Percentiles rank a stretch among this genome's conserved stretches.
These are phyloP conservation scores for Tricladium varicosporioides DNA, from an alignment of 2,329 filamentous ascomycete species.

Conservation along the genomic window DNA sequence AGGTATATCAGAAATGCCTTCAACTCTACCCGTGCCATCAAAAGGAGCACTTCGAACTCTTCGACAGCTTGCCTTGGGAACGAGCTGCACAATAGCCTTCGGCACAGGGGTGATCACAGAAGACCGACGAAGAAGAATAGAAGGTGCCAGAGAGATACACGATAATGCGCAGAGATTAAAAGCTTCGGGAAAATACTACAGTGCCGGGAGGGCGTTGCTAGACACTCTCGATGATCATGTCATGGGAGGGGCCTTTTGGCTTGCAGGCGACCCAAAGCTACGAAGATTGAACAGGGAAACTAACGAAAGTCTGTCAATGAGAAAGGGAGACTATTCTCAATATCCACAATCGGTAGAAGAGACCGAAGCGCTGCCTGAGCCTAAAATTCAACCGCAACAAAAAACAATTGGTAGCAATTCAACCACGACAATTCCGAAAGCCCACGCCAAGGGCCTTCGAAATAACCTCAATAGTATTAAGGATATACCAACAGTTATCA, in stretches of 20 bases:
- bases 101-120: slow-evolving; percentile 46
- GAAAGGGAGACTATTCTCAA: background rate
- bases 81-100: slow-evolving; percentile 52
- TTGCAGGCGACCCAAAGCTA: slow-evolving; percentile 16
- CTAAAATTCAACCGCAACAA: background rate
- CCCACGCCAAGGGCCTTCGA: no score
- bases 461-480: no score
- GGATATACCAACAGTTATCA: background rate
- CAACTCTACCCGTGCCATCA: slow-evolving; percentile 50
- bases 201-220: slow-evolving; percentile 25
- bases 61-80: slow-evolving; percentile 54
- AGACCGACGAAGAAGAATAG: slow-evolving; percentile 54
- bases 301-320: slow-evolving; percentile 1
- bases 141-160: slow-evolving; percentile 47
- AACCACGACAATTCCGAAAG: no score
- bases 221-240: slow-evolving; percentile 26
- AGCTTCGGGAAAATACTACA: slow-evolving; percentile 40
- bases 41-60: slow-evolving; percentile 55
- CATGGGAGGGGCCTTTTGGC: slow-evolving; percentile 21
- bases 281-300: slow-evolving; percentile 12
- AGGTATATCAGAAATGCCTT: slow-evolving; percentile 25
- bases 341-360: background rate
- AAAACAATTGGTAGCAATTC: background rate
- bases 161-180: slow-evolving; percentile 53
- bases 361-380: no score